phyloP scores from a whole-genome alignment of 768 basidiomycete genomes.

The Hericium coralloides region DNA sequence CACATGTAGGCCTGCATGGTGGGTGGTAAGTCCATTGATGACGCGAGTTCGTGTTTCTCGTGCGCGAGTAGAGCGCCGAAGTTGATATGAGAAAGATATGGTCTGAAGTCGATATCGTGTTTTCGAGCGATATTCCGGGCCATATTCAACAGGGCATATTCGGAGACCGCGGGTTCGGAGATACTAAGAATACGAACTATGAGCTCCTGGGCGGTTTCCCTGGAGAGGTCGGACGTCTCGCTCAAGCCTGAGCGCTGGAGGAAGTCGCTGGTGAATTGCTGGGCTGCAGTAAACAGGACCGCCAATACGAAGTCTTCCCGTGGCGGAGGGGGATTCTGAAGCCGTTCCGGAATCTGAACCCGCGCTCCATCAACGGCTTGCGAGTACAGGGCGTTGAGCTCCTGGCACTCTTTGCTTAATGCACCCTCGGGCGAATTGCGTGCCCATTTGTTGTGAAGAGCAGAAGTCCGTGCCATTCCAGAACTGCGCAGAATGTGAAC shows the following conservation, averaged over 20 bases:
- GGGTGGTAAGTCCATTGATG: conserved; percentile 30
- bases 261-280: conserved; percentile 37
- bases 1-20: conserved; percentile 42
- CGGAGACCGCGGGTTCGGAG: conserved; percentile 45
- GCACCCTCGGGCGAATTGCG: conserved; percentile 46
- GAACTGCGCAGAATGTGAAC: conserved; percentile 27
- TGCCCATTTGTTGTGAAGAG: conserved; percentile 54
- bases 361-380: conserved; percentile 60
- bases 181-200: conserved; percentile 39
- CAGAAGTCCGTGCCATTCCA: conserved; percentile 45
- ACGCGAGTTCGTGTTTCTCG: conserved; percentile 45
- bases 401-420: conserved; percentile 56
- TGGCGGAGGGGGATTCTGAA: conserved; percentile 41
- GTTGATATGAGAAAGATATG: conserved; percentile 43
- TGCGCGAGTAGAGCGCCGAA: conserved; percentile 43
- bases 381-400: conserved; percentile 63
- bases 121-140: conserved; percentile 37
- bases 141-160: conserved; percentile 51
- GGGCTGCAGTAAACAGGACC: conserved; percentile 37
- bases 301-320: conserved; percentile 40
- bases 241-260: conserved; percentile 18
- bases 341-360: conserved; percentile 48
- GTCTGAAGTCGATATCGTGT: conserved; percentile 33
- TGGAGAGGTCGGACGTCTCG: conserved; percentile 10
- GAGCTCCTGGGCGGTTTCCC: conserved; percentile 32